A percentile compares a stretch with the other conserved stretches of the same genome.
These are phyloP conservation scores for Hysterium pulicare DNA, from an alignment of 2,329 filamentous ascomycete genomes.

Conservation along the genomic window DNA sequence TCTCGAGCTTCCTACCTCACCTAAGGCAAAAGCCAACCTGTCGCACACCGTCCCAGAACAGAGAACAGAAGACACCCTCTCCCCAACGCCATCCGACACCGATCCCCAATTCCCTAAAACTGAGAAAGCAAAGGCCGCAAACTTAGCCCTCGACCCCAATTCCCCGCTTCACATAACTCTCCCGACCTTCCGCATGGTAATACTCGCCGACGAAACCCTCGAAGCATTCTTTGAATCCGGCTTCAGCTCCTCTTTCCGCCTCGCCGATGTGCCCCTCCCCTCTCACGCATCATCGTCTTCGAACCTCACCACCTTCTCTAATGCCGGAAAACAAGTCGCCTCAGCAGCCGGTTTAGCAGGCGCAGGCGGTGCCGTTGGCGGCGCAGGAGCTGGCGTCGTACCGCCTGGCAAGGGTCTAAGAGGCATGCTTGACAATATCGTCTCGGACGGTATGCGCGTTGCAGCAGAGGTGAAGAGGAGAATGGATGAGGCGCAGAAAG, in stretches of 20 bases:
- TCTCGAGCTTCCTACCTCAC: constrained; percentile 41
- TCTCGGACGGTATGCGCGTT: constrained; percentile 94
- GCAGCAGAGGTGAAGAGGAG: constrained; percentile 85
- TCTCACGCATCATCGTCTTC: constrained; percentile 55
- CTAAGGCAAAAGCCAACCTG: constrained; percentile 18
- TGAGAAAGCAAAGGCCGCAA: constrained; percentile 69
- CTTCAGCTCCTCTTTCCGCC: constrained; percentile 88
- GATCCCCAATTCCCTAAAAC: constrained; percentile 28
- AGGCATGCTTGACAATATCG: constrained; percentile 94
- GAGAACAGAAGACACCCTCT: constrained; percentile 24
- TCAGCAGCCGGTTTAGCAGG: constrained; percentile 35
- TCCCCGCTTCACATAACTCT: constrained; percentile 94
- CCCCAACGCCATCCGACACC: constrained; percentile 20
- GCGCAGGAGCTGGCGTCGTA: constrained; percentile 51
- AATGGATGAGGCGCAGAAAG: constrained; percentile 93
- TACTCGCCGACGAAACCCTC: constrained; percentile 89
- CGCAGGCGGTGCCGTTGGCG: constrained; percentile 44
- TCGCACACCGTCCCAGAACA: constrained; percentile 14
- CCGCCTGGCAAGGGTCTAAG: constrained; percentile 72
- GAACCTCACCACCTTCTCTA: constrained; percentile 82
- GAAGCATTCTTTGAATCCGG: constrained; percentile 98
- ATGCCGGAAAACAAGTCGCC: constrained; percentile 51
- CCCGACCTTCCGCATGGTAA: constrained; percentile 97
- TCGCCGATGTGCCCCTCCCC: constrained; percentile 62
- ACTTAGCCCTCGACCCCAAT: constrained; percentile 85